phyloP scores from a whole-genome alignment of 768 basidiomycete species.

The Tylopilus plumbeoviolaceoides region DNA sequence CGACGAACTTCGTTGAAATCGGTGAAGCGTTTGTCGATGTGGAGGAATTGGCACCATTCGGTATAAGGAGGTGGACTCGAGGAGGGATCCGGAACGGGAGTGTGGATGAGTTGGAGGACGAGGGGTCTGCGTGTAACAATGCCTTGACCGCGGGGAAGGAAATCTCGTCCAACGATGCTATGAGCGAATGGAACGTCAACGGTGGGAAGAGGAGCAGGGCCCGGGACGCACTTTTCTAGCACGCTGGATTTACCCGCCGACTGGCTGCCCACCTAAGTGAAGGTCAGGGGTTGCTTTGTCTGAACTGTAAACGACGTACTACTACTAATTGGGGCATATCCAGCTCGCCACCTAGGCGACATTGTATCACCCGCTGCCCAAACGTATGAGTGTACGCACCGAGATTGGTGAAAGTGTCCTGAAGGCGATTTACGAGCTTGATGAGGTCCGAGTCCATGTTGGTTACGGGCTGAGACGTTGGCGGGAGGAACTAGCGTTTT shows the following conservation, averaged over 20 bases:
- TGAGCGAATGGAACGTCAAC: conserved; percentile 2
- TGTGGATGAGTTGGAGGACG: conserved; percentile 93
- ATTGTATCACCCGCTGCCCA: conserved; percentile 9
- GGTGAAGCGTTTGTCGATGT: conserved; percentile 94
- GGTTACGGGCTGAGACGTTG: conserved; percentile 2
- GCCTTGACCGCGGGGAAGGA: conserved; percentile 83
- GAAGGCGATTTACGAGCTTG: conserved; percentile 90
- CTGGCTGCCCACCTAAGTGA: conserved; percentile 83
- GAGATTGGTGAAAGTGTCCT: conserved; percentile 87
- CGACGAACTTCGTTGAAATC: conserved; percentile 92
- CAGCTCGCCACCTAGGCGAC: conserved; percentile 69
- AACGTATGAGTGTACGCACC: conserved; percentile 44
- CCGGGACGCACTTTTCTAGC: conserved; percentile 77
- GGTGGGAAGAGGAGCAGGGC: conserved; percentile 1
- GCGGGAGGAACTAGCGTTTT: conserved; percentile 1
- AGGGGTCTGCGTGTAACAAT: conserved; percentile 97
- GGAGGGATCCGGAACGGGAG: conserved; percentile 54
- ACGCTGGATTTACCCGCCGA: conserved; percentile 96
- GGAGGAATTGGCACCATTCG: conserved; percentile 98
- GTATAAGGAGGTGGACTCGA: conserved; percentile 46
- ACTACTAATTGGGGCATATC: conserved; percentile 92
- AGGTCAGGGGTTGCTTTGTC: background rate
- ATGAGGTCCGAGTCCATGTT: conserved; percentile 93
- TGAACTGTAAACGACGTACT: conserved; percentile 43
- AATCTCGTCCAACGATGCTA: conserved; percentile 93